Evolutionary conservation across 2,329 filamentous ascomycete species (phyloP).

Genomic region (Colletotrichum echinochloae): DNA sequence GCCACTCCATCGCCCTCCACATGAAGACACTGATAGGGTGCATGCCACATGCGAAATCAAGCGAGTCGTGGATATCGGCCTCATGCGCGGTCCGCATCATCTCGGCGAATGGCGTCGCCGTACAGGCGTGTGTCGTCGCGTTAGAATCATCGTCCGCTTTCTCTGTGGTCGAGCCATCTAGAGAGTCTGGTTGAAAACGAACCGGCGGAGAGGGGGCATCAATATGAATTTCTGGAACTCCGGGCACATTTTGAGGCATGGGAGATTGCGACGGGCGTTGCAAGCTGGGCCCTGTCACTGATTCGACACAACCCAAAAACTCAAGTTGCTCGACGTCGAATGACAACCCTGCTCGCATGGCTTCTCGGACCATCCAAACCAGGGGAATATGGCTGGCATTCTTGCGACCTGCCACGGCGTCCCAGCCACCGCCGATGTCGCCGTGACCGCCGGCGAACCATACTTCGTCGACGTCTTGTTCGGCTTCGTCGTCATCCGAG

Average conservation of each 20-base stretch:
- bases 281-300: slow-evolving; percentile 19
- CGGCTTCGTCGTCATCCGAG: slow-evolving; percentile 57
- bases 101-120: slow-evolving; percentile 59
- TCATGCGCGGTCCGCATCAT: slow-evolving; percentile 69
- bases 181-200: slow-evolving; percentile 33
- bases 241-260: slow-evolving; percentile 30
- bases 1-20: slow-evolving; percentile 85
- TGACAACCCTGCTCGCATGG: slow-evolving; percentile 71
- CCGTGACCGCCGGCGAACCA: slow-evolving; percentile 86
- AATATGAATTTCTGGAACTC: slow-evolving; percentile 50
- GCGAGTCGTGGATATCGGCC: slow-evolving; percentile 76
- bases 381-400: slow-evolving; percentile 76
- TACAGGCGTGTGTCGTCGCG: slow-evolving; percentile 1
- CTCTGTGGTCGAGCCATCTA: slow-evolving; percentile 4
- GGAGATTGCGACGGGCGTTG: neutral
- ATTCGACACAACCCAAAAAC: slow-evolving; percentile 71
- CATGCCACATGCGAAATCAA: slow-evolving; percentile 73
- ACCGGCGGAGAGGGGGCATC: slow-evolving; percentile 42
- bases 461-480: slow-evolving; percentile 82
- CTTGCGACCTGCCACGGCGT: slow-evolving; percentile 65
- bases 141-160: slow-evolving; percentile 17
- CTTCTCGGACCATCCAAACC: slow-evolving; percentile 75
- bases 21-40: slow-evolving; percentile 66
- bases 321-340: slow-evolving; percentile 78
- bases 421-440: slow-evolving; percentile 84